Evolutionary conservation across 148 eudicot genomes (phyloP), one percentile per base, ranked within the genome.

Genomic region (Cornus kousa): DNA sequence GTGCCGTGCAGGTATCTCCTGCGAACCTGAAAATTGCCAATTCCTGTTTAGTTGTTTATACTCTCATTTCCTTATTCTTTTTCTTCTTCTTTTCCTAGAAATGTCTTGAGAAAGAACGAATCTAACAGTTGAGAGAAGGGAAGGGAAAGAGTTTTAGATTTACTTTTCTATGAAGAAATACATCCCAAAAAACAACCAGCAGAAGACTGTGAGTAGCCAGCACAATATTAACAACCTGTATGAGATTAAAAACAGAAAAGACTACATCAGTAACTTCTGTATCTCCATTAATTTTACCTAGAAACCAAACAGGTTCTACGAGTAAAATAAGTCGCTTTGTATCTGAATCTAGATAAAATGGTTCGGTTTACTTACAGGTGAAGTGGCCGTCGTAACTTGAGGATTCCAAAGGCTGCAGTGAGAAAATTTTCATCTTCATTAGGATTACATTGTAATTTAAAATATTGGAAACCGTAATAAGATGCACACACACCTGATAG

Each of bases 101-200:
- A 50, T 50, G 2, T 4, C 50, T 28, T 2, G 0, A 62, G 22
- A 11, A 62, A 76, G 10, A 48, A 43, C 0, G 48, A 8, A 50
- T 12, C 23, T 23, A 74, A 72, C 32, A 68, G 50, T 39, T 20
- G 39, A 53, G 59, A 66, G 37, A 76, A 69, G 72, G 24, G 46
- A 20, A 55, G 69, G 20, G 31, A 14, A 37, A 62, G 65, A 50
- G 71, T 70, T 53, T 57, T 12, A 33, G 5, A 33, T 80, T 73
- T 91, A 91, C 97, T 85, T 87, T 80, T 83, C 86, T 72, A 93
- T 69, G 87, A 93, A 84, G 83, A 84, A 88, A 71, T 91, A 91
- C 22, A 87, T 22, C 46, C 97, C 94, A 39, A 89, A 93, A 79
- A 91, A 74, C 53, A 91, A 40, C 94, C 97, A 91, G 77, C 91